A percentile compares a stretch with the other conserved stretches of the same genome.
phyloP scores from a whole-genome alignment of 768 basidiomycete genomes.

The Lanmaoa rubissima region DNA sequence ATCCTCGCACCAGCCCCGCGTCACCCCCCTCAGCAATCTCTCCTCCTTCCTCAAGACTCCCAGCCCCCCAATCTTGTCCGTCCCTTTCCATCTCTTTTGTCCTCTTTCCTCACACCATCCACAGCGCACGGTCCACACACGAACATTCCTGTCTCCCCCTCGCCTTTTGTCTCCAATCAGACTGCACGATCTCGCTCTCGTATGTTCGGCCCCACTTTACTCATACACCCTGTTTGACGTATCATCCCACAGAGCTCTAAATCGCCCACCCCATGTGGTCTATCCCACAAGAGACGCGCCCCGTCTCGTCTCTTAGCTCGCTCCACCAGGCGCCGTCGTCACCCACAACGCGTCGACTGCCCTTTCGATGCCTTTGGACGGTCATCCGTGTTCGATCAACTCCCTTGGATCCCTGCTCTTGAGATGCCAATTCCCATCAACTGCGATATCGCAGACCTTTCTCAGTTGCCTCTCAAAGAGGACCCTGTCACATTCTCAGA shows the following conservation, averaged over 20 bases:
- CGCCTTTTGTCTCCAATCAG: constrained; percentile 40
- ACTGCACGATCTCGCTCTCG: constrained; percentile 30
- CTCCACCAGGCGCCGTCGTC: constrained; percentile 42
- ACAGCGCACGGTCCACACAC: constrained; percentile 25
- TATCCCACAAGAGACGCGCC: constrained; percentile 37
- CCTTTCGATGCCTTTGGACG: constrained; percentile 35
- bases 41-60: constrained; percentile 8
- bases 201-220: constrained; percentile 8
- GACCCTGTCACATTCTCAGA: constrained; percentile 21
- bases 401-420: constrained; percentile 67
- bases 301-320: constrained; percentile 35
- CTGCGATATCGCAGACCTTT: constrained; percentile 66
- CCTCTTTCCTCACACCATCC: constrained; percentile 4
- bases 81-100: constrained; percentile 1
- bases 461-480: constrained; percentile 45
- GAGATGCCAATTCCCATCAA: constrained; percentile 45
- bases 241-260: constrained; percentile 35
- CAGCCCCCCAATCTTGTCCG: neutral
- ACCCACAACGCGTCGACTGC: constrained; percentile 41
- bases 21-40: constrained; percentile 23
- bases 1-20: constrained; percentile 43
- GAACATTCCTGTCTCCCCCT: constrained; percentile 28
- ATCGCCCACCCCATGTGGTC: constrained; percentile 38
- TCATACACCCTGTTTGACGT: constrained; percentile 4
- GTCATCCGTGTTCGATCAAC: constrained; percentile 50